Evolutionary conservation across 2,329 filamentous ascomycete genomes (phyloP).

Genomic region (Calonectria honghensis): DNA sequence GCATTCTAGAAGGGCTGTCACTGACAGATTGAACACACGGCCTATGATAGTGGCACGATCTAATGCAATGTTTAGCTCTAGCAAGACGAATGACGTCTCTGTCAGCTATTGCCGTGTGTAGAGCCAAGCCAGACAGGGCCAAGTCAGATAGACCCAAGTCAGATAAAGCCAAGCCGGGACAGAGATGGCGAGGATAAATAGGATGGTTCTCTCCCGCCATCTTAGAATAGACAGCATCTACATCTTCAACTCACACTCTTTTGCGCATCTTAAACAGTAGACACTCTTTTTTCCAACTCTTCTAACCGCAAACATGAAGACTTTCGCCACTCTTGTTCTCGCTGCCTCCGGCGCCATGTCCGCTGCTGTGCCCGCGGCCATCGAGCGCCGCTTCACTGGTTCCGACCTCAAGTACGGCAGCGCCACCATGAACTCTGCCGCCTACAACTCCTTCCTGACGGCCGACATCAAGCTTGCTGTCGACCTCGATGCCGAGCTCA

Average conservation of each 20-base stretch:
- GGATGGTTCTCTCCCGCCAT: too few relatives aligned
- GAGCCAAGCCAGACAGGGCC: too few relatives aligned
- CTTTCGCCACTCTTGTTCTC: slow-evolving; percentile 13
- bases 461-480: background rate
- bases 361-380: background rate
- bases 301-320: slow-evolving; percentile 20
- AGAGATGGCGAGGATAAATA: background rate
- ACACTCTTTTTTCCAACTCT: background rate
- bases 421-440: background rate
- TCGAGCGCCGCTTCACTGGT: slow-evolving; percentile 6
- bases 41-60: background rate
- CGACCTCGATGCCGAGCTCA: background rate
- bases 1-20: slow-evolving; percentile 9
- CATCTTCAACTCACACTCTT: background rate
- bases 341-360: slow-evolving; percentile 22
- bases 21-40: background rate
- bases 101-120: background rate
- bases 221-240: background rate
- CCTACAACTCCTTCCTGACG: slow-evolving; percentile 4
- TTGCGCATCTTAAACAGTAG: background rate
- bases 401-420: slow-evolving; percentile 10
- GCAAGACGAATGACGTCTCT: background rate
- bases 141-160: too few relatives aligned
- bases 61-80: background rate
- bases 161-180: too few relatives aligned